Conservation (phyloP, 73 alveolate species). For the Paramecium primaurelia region DNA sequence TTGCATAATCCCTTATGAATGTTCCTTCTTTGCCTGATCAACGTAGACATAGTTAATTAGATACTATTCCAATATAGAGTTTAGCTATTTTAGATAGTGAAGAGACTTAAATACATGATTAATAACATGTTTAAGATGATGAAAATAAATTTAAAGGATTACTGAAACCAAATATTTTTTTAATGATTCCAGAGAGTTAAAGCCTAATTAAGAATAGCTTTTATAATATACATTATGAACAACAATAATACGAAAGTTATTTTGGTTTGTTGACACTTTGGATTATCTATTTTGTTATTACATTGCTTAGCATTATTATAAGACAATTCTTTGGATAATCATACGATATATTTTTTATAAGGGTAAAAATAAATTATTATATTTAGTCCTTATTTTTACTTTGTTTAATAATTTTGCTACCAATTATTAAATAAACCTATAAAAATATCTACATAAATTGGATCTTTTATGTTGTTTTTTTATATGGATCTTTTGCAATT, state of each 20-base stretch:
- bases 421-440: not conserved
- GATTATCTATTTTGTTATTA: conserved; percentile 4
- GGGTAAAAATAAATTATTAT: not conserved
- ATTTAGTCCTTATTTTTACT: not conserved
- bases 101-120: not conserved
- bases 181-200: not conserved
- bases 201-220: not conserved
- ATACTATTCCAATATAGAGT: not conserved
- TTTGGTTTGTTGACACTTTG: not conserved
- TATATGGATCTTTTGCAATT: not conserved
- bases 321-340: not conserved
- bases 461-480: not conserved
- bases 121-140: not conserved
- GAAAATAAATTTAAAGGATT: not conserved
- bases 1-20: not conserved
- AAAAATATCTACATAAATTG: not conserved
- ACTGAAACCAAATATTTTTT: not conserved
- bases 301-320: not conserved
- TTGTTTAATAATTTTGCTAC: not conserved
- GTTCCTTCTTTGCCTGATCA: not conserved
- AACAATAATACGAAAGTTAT: not conserved
- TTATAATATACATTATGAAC: not conserved
- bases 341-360: not conserved
- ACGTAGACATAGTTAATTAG: not conserved
- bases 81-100: not conserved